A percentile compares a stretch with the other conserved stretches of the same genome.
phyloP scores from a whole-genome alignment of 2,329 filamentous ascomycete genomes.

The Trichoderma sp. region DNA sequence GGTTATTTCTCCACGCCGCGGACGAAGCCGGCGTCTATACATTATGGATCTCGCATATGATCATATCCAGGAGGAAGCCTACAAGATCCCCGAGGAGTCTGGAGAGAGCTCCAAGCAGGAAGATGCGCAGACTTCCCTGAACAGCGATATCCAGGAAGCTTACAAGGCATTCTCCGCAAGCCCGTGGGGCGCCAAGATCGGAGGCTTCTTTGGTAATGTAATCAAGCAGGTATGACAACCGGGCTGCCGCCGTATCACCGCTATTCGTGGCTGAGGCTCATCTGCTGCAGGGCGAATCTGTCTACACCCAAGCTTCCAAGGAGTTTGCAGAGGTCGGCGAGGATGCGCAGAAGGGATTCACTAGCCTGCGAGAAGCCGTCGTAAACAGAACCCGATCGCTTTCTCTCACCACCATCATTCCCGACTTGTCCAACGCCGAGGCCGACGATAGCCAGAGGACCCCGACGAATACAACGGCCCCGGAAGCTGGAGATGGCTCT shows the following conservation, averaged over 20 bases:
- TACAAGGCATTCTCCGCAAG: conserved; percentile 91
- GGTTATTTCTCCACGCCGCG: not conserved
- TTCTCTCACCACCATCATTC: conserved; percentile 53
- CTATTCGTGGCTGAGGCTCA: conserved; percentile 8
- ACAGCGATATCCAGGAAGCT: conserved; percentile 87
- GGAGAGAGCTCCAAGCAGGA: conserved; percentile 42
- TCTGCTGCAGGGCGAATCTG: conserved; percentile 63
- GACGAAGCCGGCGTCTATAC: not conserved
- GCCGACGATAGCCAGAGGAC: conserved; percentile 43
- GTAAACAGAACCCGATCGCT: conserved; percentile 72
- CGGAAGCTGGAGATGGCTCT: conserved; percentile 41
- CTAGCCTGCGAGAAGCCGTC: conserved; percentile 64
- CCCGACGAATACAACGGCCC: conserved; percentile 42
- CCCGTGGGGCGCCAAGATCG: conserved; percentile 85
- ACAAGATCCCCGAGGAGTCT: conserved; percentile 54
- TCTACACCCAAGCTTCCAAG: conserved; percentile 81
- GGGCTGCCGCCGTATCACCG: not conserved
- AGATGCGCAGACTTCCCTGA: conserved; percentile 58
- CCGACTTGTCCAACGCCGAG: conserved; percentile 27
- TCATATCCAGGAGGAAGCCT: conserved; percentile 83
- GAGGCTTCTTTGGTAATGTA: conserved; percentile 86
- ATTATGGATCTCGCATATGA: conserved; percentile 96
- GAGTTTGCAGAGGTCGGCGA: conserved; percentile 76
- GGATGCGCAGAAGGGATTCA: conserved; percentile 79
- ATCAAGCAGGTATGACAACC: conserved; percentile 70